Evolutionary conservation across 305 asterid genomes (phyloP).

Genomic region (Fraxinus greggii): DNA sequence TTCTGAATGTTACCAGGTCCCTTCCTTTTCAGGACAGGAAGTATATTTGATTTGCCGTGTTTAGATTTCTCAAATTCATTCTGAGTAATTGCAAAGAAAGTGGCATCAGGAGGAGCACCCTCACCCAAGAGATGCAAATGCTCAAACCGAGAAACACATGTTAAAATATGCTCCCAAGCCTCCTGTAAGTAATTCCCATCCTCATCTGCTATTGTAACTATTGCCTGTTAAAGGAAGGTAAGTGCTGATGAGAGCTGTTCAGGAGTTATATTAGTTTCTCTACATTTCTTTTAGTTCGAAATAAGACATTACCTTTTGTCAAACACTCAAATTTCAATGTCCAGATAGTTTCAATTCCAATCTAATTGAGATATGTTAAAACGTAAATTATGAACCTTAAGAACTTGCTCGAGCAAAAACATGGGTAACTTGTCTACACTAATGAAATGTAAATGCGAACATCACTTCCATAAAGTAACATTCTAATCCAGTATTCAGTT

Average conservation of each 20-base stretch:
- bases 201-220: conserved; percentile 85
- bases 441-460: background rate
- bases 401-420: background rate
- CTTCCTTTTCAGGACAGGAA: conserved; percentile 81
- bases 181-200: conserved; percentile 95
- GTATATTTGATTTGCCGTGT: conserved; percentile 69
- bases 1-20: conserved; percentile 90
- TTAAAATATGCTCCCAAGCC: conserved; percentile 96
- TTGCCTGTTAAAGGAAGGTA: conserved; percentile 55
- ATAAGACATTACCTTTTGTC: background rate
- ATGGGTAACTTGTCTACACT: background rate
- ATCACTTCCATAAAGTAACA: background rate
- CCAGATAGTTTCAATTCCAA: conserved; percentile 6
- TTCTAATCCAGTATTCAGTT: background rate
- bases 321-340: background rate
- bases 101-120: conserved; percentile 97
- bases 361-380: background rate
- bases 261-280: conserved; percentile 4
- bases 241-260: conserved; percentile 23
- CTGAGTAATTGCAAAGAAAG: conserved; percentile 83
- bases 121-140: conserved; percentile 98
- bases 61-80: conserved; percentile 81
- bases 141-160: conserved; percentile 94
- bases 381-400: background rate
- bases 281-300: conserved; percentile 5